Evolutionary conservation across 2,329 filamentous ascomycete species (phyloP), one percentile per base, ranked within the genome.

Genomic region (Chrysosporium keratinophilum): DNA sequence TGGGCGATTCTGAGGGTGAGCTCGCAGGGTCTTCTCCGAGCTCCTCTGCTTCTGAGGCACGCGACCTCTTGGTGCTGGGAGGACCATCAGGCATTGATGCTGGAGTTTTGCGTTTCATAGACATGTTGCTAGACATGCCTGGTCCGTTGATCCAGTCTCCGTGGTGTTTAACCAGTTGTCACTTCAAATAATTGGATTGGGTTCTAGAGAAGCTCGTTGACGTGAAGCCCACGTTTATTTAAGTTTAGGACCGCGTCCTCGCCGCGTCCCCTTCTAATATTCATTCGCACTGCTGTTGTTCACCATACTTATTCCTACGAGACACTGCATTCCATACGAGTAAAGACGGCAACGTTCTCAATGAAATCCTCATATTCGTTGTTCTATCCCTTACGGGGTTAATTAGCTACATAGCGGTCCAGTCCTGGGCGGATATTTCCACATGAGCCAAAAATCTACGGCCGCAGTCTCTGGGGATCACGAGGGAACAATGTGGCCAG

Each of bases 401-500:
- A 28, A 28, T 28, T 28, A 7, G 7, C 23, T 28, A 28, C 23
- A 31, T 15, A 14, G 37, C 11, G 37, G 3, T 12, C 3, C 37
- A 40, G 11, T 40, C 11, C 11, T 40, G 23, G 3, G 23, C 23
- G 7, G 3, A 28, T 28, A 3, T 28, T 28, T 28, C 3, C 23
- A 28, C 23, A 28, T 28, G 23, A 28, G 7, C 23, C 23, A 28
- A 7, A 28, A 28, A 20, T 53, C 61, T 61, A 72, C 57, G 72
- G 72, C 45, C 72, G 67, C 63, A 75, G 64, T 61, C 81, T 74
- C 65, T 78, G 74, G 7, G 81, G 82, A 65, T 84, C 82, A 58
- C 81, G 72, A 31, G 82, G 81, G 70, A 84, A 84, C 63, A 83
- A 63, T 60, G 78, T 80, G 33, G 78, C 76, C 67, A 83, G 69